Evolutionary conservation across 2,329 filamentous ascomycete genomes (phyloP), one percentile per base, ranked within the genome.

Genomic region (Cytospora schulzeri): DNA sequence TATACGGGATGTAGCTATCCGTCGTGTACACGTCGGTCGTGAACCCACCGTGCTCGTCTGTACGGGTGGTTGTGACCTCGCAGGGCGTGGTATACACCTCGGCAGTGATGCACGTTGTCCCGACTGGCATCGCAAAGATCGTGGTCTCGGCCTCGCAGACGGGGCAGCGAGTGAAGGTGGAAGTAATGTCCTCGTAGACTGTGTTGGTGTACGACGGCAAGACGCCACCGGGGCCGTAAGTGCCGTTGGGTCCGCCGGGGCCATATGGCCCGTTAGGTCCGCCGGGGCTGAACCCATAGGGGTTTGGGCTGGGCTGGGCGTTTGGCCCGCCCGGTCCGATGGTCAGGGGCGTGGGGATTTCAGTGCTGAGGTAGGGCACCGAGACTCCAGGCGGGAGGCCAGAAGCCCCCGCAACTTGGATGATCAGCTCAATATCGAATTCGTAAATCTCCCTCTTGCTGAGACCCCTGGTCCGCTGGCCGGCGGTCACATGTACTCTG

Each of bases 181-280:
- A 55, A n/a, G 60, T 66, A 6, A 58, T n/a, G 8, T 55, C 62
- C 38, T 57, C 19, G 60, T 63, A 66, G 60, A 66, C 48, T 6
- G 64, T 66, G 29, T 54, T 54, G 35, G 60, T 66, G 35, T 63
- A 63, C 22, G 60, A 59, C 7, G 55, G 57, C 26, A 56, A 35
- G 31, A 38, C 41, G n/a, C 31, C 31, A 11, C 31, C 31, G 31
- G 33, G 33, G 14, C 33, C 33, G 33, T 15, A 14, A 35, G 33
- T 1, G 33, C 45, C 45, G n/a, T 24, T 24, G 45, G n/a, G n/a
- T 12, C 45, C 45, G 4, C n/a, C n/a, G 2, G 45, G n/a, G 5
- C n/a, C n/a, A 4, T 11, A n/a, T 9, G 45, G 45, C 1, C 45
- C 45, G 7, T 26, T 12, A 4, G 48, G 48, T 14, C 41, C 51